A percentile compares a stretch with the other conserved stretches of the same genome.
phyloP scores from a whole-genome alignment of 2,329 filamentous ascomycete genomes.

The Ceratocystis smalleyi region DNA sequence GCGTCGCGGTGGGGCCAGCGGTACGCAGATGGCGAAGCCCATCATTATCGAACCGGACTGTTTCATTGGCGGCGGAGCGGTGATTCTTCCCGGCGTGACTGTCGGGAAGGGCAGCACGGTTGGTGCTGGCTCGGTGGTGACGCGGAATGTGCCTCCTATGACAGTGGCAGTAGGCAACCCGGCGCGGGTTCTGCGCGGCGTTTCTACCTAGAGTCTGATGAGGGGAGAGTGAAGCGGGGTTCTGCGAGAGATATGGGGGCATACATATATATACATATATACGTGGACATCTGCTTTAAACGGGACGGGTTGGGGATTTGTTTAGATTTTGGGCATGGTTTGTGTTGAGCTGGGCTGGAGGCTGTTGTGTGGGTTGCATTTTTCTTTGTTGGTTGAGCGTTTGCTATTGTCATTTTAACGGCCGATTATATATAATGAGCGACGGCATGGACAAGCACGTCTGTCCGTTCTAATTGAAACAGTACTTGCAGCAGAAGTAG shows the following conservation, averaged over 20 bases:
- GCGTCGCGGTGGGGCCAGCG: slow-evolving; percentile 56
- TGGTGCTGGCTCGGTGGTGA: slow-evolving; percentile 73
- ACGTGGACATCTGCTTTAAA: background rate
- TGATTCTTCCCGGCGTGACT: slow-evolving; percentile 61
- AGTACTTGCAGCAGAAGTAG: no score
- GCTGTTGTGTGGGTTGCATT: background rate
- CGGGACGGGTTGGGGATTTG: background rate
- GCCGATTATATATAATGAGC: background rate
- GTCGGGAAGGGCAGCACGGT: slow-evolving; percentile 68
- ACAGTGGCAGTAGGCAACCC: slow-evolving; percentile 58
- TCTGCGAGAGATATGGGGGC: background rate
- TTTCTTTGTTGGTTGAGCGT: background rate
- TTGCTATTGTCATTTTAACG: background rate
- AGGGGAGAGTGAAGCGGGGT: background rate
- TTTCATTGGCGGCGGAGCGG: slow-evolving; percentile 64
- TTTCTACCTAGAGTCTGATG: slow-evolving; percentile 2
- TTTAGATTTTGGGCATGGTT: background rate
- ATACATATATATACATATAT: no score
- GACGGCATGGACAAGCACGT: background rate
- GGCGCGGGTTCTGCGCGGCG: slow-evolving; percentile 38
- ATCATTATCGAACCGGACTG: slow-evolving; percentile 76
- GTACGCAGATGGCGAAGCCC: slow-evolving; percentile 51
- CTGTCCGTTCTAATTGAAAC: no score
- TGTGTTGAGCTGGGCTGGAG: background rate
- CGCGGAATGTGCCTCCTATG: slow-evolving; percentile 56